phyloP scores from a whole-genome alignment of 2,329 filamentous ascomycete species.

The Aquanectria penicillioides region DNA sequence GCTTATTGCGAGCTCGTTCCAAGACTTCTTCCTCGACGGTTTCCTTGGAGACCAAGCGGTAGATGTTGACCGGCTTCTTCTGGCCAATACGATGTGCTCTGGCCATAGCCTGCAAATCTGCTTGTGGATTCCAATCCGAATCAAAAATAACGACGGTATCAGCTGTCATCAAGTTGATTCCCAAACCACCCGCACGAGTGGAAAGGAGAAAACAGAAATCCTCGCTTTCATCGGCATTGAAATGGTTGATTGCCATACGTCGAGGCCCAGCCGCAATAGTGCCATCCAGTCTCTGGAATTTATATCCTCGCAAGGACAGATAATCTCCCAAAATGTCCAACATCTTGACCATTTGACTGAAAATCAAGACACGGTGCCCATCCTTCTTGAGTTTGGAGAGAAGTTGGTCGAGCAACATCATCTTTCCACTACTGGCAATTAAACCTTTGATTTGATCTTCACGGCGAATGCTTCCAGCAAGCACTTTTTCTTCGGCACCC shows the following conservation, averaged over 20 bases:
- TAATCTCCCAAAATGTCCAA: slow-evolving; percentile 96
- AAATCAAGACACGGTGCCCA: slow-evolving; percentile 94
- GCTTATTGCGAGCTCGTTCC: slow-evolving; percentile 95
- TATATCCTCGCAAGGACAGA: slow-evolving; percentile 89
- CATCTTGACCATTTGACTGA: slow-evolving; percentile 99
- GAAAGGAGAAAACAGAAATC: slow-evolving; percentile 98
- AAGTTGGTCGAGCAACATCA: slow-evolving; percentile 98
- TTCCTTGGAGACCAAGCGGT: slow-evolving; percentile 95
- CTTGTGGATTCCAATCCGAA: slow-evolving; percentile 98
- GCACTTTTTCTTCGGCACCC: slow-evolving; percentile 88
- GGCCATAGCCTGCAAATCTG: slow-evolving; percentile 97
- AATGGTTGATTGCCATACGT: slow-evolving; percentile 96
- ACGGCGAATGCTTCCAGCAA: slow-evolving; percentile 81
- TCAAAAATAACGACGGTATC: slow-evolving; percentile 98
- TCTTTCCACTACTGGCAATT: slow-evolving; percentile 97
- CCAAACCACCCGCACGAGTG: slow-evolving; percentile 94
- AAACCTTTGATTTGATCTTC: slow-evolving; percentile 93
- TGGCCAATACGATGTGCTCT: slow-evolving; percentile 98
- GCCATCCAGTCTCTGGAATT: slow-evolving; percentile 93
- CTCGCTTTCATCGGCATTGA: slow-evolving; percentile 94
- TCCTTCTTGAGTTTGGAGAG: slow-evolving; percentile 92
- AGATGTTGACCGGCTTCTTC: slow-evolving; percentile 94
- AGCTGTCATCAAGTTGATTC: slow-evolving; percentile 98
- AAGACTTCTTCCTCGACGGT: slow-evolving; percentile 98
- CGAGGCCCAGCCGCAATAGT: slow-evolving; percentile 90